Base-by-base conservation (phyloP, 2,329 filamentous ascomycete genomes). In the Calonectria henricotiae region DNA sequence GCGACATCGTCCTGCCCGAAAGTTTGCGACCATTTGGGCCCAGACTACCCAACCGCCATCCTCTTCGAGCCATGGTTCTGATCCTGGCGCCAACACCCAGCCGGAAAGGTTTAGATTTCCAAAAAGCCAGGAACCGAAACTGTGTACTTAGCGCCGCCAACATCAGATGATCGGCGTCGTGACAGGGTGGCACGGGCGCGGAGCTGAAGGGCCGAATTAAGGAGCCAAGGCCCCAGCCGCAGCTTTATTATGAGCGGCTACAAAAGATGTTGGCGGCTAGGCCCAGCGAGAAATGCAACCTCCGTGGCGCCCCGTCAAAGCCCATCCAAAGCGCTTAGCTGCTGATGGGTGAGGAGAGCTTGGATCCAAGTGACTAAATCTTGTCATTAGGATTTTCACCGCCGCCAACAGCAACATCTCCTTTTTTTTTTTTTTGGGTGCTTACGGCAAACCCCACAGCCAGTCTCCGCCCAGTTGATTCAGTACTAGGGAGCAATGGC, bases 201-300 rank as follows among this genome's bases (percentile, higher is more conserved):
- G 68, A 68, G 51, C 61, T 68, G 54, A 71, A 62, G 61, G 43
- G 32, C 62, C 43, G 60, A 66, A 65, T 44, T 41, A 41, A 43
- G 44, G 61, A 62, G 54, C 43, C 46, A n/a, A 23, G 44, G 39
- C 62, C 67, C 27, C 55, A 61, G 55, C 49, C 44, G 62, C 62
- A 47, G 46, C 27, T 47, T 62, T 65, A 65, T 46, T 65, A 62
- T 65, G 67, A 61, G 37, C 51, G 41, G 54, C 30, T 44, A 62
- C 43, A 37, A 46, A 62, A 43, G 41, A 60, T 23, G 60, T 39
- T 30, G 55, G 67, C 54, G 62, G 67, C 47, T 66, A 62, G 54
- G 54, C 20, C 51, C 12, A 51, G 51, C 60, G 23, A 54, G 43
- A 61, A 47, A 23, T 54, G 51, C 43, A 69, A 39, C 49, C 55